A percentile compares a stretch with the other conserved stretches of the same genome.
Conservation (phyloP, 2,329 filamentous ascomycete species). For the Botrytis paeoniae region DNA sequence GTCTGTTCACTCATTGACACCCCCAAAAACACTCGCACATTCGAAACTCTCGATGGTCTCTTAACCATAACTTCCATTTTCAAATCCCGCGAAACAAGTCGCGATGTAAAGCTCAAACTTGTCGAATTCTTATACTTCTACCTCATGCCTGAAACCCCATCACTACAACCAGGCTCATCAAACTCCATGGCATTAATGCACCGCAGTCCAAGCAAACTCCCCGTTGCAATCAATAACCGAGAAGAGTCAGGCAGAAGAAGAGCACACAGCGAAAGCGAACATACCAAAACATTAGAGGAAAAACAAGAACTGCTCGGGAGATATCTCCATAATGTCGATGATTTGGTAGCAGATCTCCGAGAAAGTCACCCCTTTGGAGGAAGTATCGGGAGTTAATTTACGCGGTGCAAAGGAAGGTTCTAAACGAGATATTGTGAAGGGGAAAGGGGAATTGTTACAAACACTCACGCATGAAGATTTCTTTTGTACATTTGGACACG, state of each 20-base stretch:
- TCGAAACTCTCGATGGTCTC: slow-evolving; percentile 88
- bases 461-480: neutral
- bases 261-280: slow-evolving; percentile 39
- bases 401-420: neutral
- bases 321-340: slow-evolving; percentile 60
- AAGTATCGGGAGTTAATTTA: slow-evolving; percentile 44
- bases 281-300: slow-evolving; percentile 58
- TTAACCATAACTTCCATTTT: slow-evolving; percentile 90
- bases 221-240: slow-evolving; percentile 50
- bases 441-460: neutral
- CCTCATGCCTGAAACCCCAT: slow-evolving; percentile 83
- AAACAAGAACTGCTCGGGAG: slow-evolving; percentile 63
- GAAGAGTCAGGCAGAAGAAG: slow-evolving; percentile 38
- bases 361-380: slow-evolving; percentile 73
- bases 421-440: neutral
- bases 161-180: slow-evolving; percentile 50
- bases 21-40: slow-evolving; percentile 84
- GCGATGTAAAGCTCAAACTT: slow-evolving; percentile 92
- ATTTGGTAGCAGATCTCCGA: slow-evolving; percentile 68
- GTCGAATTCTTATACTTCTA: slow-evolving; percentile 99
- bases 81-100: slow-evolving; percentile 79
- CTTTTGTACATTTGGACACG: neutral
- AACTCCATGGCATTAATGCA: slow-evolving; percentile 54
- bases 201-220: slow-evolving; percentile 67
- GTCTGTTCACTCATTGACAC: slow-evolving; percentile 84